Conservation (phyloP, 768 basidiomycete species). For the Amanita inopinata region DNA sequence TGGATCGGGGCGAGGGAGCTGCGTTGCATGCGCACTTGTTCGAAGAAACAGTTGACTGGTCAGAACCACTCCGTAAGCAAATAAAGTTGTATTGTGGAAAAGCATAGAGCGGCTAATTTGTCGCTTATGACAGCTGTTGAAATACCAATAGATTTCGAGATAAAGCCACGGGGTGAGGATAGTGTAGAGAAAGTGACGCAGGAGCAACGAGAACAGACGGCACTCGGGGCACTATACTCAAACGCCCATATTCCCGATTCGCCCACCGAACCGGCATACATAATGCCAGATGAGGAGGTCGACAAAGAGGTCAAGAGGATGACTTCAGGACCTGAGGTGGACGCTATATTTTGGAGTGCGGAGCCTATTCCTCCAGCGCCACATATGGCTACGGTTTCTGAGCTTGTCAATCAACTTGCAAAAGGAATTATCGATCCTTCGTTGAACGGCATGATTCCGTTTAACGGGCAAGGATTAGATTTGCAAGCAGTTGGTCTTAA, state of each 20-base stretch:
- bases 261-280: slow-evolving; percentile 55
- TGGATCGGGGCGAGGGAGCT: slow-evolving; percentile 83
- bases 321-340: slow-evolving; percentile 61
- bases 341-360: slow-evolving; percentile 55
- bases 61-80: slow-evolving; percentile 69
- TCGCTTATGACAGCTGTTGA: slow-evolving; percentile 42
- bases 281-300: slow-evolving; percentile 59
- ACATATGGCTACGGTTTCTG: slow-evolving; percentile 46
- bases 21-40: slow-evolving; percentile 76
- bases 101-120: slow-evolving; percentile 15
- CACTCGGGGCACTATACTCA: slow-evolving; percentile 64
- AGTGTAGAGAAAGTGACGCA: slow-evolving; percentile 65
- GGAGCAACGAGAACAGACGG: slow-evolving; percentile 71
- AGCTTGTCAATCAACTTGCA: slow-evolving; percentile 58
- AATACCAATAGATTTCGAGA: slow-evolving; percentile 47
- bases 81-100: slow-evolving; percentile 14
- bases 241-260: slow-evolving; percentile 67
- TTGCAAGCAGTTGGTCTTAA: slow-evolving; percentile 34
- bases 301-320: slow-evolving; percentile 55
- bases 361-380: slow-evolving; percentile 22
- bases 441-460: slow-evolving; percentile 23
- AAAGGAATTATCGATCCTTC: slow-evolving; percentile 29
- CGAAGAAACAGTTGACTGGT: slow-evolving; percentile 83
- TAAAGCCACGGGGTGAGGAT: slow-evolving; percentile 46
- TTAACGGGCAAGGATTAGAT: slow-evolving; percentile 22